Conservation (phyloP, 345 rosid genomes). For the Sapria himalayana region DNA sequence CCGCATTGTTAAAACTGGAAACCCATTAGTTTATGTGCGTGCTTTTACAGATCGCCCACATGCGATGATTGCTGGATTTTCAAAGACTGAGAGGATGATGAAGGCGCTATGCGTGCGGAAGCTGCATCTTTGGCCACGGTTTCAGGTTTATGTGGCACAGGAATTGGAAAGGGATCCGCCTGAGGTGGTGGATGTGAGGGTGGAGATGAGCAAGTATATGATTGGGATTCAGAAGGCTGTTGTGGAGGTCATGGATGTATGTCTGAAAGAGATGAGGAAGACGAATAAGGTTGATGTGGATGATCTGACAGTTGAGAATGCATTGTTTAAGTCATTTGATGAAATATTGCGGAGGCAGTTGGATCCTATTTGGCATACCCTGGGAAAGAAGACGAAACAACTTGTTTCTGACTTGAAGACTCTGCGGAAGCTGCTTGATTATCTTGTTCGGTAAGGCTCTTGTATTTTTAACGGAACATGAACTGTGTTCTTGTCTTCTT, state of each 20-base stretch:
- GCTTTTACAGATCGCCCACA: slow-evolving; percentile 73
- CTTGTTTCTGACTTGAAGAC: slow-evolving; percentile 97
- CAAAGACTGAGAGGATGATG: slow-evolving; percentile 84
- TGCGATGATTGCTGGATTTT: slow-evolving; percentile 74
- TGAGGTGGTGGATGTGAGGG: slow-evolving; percentile 67
- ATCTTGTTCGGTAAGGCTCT: slow-evolving; percentile 79
- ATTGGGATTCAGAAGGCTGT: slow-evolving; percentile 79
- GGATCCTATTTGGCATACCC: slow-evolving; percentile 93
- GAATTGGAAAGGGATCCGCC: slow-evolving; percentile 75
- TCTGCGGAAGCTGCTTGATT: slow-evolving; percentile 76
- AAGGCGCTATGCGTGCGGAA: slow-evolving; percentile 41
- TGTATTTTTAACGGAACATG: background rate
- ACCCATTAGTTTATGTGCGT: slow-evolving; percentile 24
- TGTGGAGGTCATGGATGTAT: slow-evolving; percentile 76
- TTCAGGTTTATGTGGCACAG: slow-evolving; percentile 78
- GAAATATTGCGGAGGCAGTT: slow-evolving; percentile 88
- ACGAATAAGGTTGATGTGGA: slow-evolving; percentile 90
- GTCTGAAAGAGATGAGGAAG: slow-evolving; percentile 93
- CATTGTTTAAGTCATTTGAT: slow-evolving; percentile 92
- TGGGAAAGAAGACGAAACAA: slow-evolving; percentile 89
- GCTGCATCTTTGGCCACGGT: slow-evolving; percentile 80
- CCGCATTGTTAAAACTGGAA: slow-evolving; percentile 39
- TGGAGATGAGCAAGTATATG: slow-evolving; percentile 69
- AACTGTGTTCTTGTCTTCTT: too few relatives aligned
- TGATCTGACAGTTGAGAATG: slow-evolving; percentile 89